Percentiles rank a stretch among this genome's conserved stretches.
Conservation (phyloP, 306 rosid genomes). For the Alnus glutinosa region DNA sequence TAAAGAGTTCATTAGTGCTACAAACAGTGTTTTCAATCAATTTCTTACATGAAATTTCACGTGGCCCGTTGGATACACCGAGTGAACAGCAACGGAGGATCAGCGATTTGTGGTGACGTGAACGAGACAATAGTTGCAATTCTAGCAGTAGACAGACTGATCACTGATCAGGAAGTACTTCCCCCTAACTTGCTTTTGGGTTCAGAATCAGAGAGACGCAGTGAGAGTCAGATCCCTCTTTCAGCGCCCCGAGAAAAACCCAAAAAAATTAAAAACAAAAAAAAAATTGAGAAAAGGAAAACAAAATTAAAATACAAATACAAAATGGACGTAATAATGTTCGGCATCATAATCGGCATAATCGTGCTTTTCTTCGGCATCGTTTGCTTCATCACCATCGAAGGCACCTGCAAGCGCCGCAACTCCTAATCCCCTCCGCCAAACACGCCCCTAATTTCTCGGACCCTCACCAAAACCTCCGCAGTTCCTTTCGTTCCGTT, state of each 20-base stretch:
- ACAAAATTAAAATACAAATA: not conserved
- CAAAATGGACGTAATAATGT: conserved; percentile 67
- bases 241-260: not conserved
- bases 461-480: too few relatives aligned
- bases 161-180: too few relatives aligned
- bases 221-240: conserved; percentile 3
- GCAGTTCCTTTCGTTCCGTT: not conserved
- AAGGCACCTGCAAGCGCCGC: conserved; percentile 73
- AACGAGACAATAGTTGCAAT: too few relatives aligned
- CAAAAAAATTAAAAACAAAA: not conserved
- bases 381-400: conserved; percentile 75
- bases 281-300: not conserved
- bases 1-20: too few relatives aligned
- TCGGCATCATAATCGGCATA: conserved; percentile 76
- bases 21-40: too few relatives aligned
- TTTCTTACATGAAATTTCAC: too few relatives aligned
- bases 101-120: too few relatives aligned
- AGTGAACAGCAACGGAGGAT: too few relatives aligned
- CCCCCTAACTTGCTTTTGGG: too few relatives aligned
- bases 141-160: too few relatives aligned
- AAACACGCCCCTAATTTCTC: not conserved
- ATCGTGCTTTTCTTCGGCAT: conserved; percentile 63
- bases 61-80: too few relatives aligned
- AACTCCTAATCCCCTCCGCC: conserved; percentile 23
- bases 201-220: too few relatives aligned